Evolutionary conservation across 495 filamentous ascomycete genomes (phyloP).

Genomic region (Penicilliopsis zonata): DNA sequence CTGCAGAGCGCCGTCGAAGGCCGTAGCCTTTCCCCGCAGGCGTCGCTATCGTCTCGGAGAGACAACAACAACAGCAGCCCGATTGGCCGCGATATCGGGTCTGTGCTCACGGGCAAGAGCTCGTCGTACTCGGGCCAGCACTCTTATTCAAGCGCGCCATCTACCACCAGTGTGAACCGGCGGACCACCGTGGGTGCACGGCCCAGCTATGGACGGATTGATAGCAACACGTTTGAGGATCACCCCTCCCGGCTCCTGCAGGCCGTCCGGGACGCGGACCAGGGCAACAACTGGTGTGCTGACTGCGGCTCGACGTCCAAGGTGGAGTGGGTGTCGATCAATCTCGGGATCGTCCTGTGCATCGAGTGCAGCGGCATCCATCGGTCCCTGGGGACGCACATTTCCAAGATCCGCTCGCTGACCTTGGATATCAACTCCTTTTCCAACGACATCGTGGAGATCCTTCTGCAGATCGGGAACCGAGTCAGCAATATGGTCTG

Average conservation of each 20-base stretch:
- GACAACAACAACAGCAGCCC: slow-evolving; percentile 41
- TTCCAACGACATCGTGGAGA: slow-evolving; percentile 88
- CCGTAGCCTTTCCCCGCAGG: slow-evolving; percentile 39
- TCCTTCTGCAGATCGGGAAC: slow-evolving; percentile 89
- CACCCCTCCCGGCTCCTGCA: slow-evolving; percentile 78
- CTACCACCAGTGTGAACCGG: slow-evolving; percentile 50
- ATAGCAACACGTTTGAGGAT: slow-evolving; percentile 62
- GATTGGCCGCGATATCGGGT: slow-evolving; percentile 71
- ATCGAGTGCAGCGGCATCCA: slow-evolving; percentile 99
- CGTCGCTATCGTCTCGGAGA: slow-evolving; percentile 25
- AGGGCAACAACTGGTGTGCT: slow-evolving; percentile 89
- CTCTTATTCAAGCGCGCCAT: slow-evolving; percentile 37
- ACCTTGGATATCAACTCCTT: slow-evolving; percentile 93
- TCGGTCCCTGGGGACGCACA: slow-evolving; percentile 90
- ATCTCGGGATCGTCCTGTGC: slow-evolving; percentile 89
- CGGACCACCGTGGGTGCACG: slow-evolving; percentile 85
- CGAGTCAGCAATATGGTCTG: slow-evolving; percentile 92
- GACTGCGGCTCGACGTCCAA: slow-evolving; percentile 87
- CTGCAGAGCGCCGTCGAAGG: slow-evolving; percentile 91
- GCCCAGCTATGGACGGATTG: slow-evolving; percentile 57
- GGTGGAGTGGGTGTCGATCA: slow-evolving; percentile 98
- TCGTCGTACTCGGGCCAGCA: slow-evolving; percentile 54
- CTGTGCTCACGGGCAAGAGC: slow-evolving; percentile 88
- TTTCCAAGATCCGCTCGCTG: slow-evolving; percentile 92
- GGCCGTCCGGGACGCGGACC: slow-evolving; percentile 76